Evolutionary conservation across 179 eudicot genomes (phyloP), one percentile per base, ranked within the genome.

Genomic region (Silene noctiflora): DNA sequence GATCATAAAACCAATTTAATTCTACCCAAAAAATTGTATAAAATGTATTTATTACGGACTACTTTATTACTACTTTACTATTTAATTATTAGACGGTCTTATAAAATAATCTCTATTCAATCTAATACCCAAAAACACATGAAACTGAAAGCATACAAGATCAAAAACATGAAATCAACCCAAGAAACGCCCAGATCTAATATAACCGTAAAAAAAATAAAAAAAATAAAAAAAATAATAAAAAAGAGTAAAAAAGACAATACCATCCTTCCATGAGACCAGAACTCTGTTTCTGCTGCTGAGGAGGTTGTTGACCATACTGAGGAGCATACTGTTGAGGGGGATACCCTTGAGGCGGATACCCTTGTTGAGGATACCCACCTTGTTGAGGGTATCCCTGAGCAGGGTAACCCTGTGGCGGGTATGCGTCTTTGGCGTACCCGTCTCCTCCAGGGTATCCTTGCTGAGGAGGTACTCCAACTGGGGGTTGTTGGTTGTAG

Each of bases 401-500:
- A 0, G 84, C 85, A 1, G 92, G 96, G 74, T 90, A 91, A n/a
- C 96, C 96, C 8, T 76, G 83, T 62, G 88, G 89, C 0, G 89
- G 89, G 67, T 87, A 91, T 4, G 94, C 93, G 68, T 88, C 93
- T 73, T 88, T 90, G 0, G 94, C 83, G 67, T 91, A 89, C 0
- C 90, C 91, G 60, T 91, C 90, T 13, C 86, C 58, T 1, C 58
- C 58, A 5, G 56, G 56, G 58, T 51, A 51, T 13, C 58, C 58
- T 51, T 51, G 58, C 17, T 51, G 87, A 16, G 97, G 97, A 17
- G 97, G 97, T 6, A 85, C 96, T 22, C 96, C 97, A 27, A 92
- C 94, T 0, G 97, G 93, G 6, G 97, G 93, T 55, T 89, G 97
- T 67, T 86, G 97, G 78, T 92, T 88, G 91, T 92, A 90, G 73